Evolutionary conservation across 148 eudicot genomes (phyloP).

Genomic region (Linanthus parryae): DNA sequence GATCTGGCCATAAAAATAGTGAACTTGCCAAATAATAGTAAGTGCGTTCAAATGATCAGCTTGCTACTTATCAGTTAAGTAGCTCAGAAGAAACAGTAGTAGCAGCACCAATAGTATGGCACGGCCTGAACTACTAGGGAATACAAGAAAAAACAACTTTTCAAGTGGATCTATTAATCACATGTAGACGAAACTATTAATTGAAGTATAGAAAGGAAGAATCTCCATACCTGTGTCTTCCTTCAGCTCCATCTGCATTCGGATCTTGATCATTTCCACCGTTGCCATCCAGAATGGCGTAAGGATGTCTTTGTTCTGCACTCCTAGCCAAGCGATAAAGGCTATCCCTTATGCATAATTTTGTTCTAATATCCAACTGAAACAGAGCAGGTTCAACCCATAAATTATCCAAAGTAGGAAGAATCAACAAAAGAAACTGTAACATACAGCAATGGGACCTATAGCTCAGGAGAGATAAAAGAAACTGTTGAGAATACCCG

Average conservation of each 20-base stretch:
- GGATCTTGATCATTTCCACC: conserved; percentile 36
- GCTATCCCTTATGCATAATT: conserved; percentile 85
- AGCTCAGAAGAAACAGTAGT: neutral
- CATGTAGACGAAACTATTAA: neutral
- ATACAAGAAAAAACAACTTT: too few relatives aligned
- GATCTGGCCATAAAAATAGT: too few relatives aligned
- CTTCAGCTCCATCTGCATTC: conserved; percentile 41
- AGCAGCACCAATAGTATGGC: neutral
- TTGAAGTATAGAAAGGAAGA: neutral
- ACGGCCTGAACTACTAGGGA: too few relatives aligned
- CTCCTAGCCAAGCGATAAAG: conserved; percentile 85
- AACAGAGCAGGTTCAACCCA: conserved; percentile 21
- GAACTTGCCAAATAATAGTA: too few relatives aligned
- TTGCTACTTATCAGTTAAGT: conserved; percentile 1
- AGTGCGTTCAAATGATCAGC: neutral
- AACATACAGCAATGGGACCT: too few relatives aligned
- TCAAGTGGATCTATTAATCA: too few relatives aligned
- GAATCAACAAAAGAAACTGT: too few relatives aligned
- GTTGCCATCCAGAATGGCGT: conserved; percentile 29
- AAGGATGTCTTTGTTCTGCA: conserved; percentile 68
- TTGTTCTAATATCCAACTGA: conserved; percentile 76
- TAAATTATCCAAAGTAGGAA: too few relatives aligned
- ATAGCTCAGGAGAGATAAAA: too few relatives aligned
- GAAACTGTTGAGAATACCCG: too few relatives aligned
- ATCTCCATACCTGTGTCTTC: conserved; percentile 46